Evolutionary conservation across 768 basidiomycete species (phyloP).

Genomic region (Russula earlei): DNA sequence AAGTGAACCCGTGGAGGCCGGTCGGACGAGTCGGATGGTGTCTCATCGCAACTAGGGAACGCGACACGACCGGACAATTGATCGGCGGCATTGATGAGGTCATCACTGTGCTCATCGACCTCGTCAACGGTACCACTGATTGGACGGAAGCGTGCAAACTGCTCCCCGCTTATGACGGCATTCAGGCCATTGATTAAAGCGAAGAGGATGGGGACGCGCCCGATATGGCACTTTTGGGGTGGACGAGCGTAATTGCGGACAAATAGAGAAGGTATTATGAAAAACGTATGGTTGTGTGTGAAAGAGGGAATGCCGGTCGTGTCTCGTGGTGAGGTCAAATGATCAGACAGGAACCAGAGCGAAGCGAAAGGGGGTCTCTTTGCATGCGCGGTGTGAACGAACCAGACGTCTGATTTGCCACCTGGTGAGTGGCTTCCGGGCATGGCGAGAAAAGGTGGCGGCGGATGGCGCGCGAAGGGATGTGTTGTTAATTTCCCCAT

Average conservation of each 20-base stretch:
- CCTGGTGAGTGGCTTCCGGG: too few relatives aligned
- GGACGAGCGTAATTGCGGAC: background rate
- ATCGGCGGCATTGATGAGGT: slow-evolving; percentile 90
- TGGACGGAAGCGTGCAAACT: slow-evolving; percentile 70
- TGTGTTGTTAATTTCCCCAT: background rate
- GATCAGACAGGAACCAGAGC: background rate
- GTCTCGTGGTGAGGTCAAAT: slow-evolving; percentile 9
- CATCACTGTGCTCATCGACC: slow-evolving; percentile 64
- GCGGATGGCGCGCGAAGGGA: background rate
- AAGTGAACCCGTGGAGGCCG: slow-evolving; percentile 23
- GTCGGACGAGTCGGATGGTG: background rate
- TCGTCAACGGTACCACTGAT: slow-evolving; percentile 63
- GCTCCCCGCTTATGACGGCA: slow-evolving; percentile 76
- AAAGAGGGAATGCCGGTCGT: background rate
- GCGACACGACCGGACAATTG: slow-evolving; percentile 87
- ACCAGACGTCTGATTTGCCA: too few relatives aligned
- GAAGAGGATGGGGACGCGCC: too few relatives aligned
- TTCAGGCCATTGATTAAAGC: slow-evolving; percentile 63
- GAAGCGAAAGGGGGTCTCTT: background rate
- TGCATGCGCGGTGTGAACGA: background rate
- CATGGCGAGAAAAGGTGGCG: too few relatives aligned
- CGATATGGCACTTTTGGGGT: slow-evolving; percentile 10
- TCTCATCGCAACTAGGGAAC: slow-evolving; percentile 48
- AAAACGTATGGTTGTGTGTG: background rate
- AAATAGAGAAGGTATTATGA: background rate